These are phyloP conservation scores for Termitomyces sp. DNA, from an alignment of 768 basidiomycete species.

Conservation along the genomic window DNA sequence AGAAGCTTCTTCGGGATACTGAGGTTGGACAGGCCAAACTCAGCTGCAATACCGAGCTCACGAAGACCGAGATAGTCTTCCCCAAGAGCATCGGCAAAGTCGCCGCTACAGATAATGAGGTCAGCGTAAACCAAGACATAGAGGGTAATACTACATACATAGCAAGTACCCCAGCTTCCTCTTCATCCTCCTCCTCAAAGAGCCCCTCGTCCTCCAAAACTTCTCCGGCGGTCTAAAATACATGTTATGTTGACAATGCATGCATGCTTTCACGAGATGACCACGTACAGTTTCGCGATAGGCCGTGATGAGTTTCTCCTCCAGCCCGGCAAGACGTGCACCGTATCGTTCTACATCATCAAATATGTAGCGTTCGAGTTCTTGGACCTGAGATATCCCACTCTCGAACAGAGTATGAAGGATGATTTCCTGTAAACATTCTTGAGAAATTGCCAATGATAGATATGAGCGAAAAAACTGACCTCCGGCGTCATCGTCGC, in stretches of 20 bases:
- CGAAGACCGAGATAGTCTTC: conserved; percentile 92
- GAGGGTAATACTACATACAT: conserved; percentile 35
- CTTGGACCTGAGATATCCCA: conserved; percentile 72
- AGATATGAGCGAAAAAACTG: conserved; percentile 16
- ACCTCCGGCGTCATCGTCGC: conserved; percentile 86
- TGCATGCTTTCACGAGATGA: neutral
- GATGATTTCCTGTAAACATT: conserved; percentile 76
- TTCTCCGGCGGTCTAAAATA: conserved; percentile 41
- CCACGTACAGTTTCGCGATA: conserved; percentile 75
- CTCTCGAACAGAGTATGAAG: conserved; percentile 90
- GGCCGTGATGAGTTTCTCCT: conserved; percentile 82
- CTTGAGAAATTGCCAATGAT: conserved; percentile 7
- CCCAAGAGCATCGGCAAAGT: conserved; percentile 84
- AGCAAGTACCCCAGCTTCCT: conserved; percentile 61
- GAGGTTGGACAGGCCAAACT: conserved; percentile 77
- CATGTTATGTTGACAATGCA: neutral
- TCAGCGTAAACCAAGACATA: neutral
- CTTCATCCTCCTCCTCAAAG: conserved; percentile 55
- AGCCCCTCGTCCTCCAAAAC: conserved; percentile 61
- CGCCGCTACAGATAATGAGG: conserved; percentile 51
- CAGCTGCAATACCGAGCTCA: conserved; percentile 85
- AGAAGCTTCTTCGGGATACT: conserved; percentile 77
- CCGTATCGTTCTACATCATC: conserved; percentile 89
- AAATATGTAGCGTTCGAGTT: conserved; percentile 83
- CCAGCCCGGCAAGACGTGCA: conserved; percentile 68